These are phyloP conservation scores for Alliaria petiolata DNA, from an alignment of 345 rosid genomes.

Conservation along the genomic window DNA sequence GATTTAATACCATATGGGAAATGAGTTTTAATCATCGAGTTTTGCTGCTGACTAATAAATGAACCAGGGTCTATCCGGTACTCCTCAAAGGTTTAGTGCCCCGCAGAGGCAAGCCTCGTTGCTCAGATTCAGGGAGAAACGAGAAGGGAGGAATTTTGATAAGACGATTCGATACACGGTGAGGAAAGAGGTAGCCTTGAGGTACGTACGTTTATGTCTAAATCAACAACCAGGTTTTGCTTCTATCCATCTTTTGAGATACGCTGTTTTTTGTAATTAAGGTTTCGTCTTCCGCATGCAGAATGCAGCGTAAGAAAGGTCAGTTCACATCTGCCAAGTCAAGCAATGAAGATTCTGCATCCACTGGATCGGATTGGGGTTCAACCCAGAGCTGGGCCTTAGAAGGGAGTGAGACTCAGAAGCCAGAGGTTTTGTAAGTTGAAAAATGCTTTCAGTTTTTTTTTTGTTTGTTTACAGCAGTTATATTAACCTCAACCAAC, in stretches of 20 bases:
- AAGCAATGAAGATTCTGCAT: constrained; percentile 49
- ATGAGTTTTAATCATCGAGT: background rate
- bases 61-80: constrained; percentile 46
- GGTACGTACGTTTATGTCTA: constrained; percentile 40
- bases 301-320: constrained; percentile 68
- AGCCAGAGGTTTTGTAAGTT: constrained; percentile 50
- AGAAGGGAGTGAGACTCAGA: constrained; percentile 47
- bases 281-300: constrained; percentile 19
- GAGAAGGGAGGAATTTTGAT: constrained; percentile 56
- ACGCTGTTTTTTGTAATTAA: background rate
- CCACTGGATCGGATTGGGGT: constrained; percentile 44
- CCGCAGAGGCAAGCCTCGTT: constrained; percentile 58
- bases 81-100: constrained; percentile 49
- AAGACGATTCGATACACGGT: constrained; percentile 60
- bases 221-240: background rate
- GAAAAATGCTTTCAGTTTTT: background rate
- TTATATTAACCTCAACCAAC: background rate
- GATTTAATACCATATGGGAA: background rate
- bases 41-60: constrained; percentile 24
- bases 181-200: constrained; percentile 62
- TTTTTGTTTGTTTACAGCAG: background rate
- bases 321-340: constrained; percentile 60
- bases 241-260: background rate
- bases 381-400: constrained; percentile 48
- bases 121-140: constrained; percentile 56